Percentiles rank a stretch among this genome's conserved stretches.
phyloP scores from a whole-genome alignment of 345 rosid species.

The Populus davidiana region DNA sequence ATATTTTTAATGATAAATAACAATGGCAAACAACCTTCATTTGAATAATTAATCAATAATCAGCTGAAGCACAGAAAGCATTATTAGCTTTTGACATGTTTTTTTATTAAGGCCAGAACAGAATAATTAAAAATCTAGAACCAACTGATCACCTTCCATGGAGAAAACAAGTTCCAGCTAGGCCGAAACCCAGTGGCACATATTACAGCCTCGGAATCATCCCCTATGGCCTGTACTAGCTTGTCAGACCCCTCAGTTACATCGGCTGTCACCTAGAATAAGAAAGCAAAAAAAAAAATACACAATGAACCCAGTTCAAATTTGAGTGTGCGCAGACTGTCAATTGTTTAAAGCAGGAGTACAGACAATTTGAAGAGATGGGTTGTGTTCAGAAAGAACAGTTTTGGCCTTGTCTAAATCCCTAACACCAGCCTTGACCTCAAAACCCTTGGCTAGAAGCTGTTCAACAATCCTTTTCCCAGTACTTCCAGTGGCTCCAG shows the following conservation, averaged over 20 bases:
- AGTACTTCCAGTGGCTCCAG: constrained; percentile 84
- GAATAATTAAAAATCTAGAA: not conserved
- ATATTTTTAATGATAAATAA: too few species aligned
- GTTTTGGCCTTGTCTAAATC: constrained; percentile 68
- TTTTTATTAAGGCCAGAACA: too few species aligned
- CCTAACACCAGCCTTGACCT: constrained; percentile 84
- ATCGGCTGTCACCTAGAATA: constrained; percentile 76
- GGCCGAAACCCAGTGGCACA: constrained; percentile 87
- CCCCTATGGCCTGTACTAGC: constrained; percentile 75
- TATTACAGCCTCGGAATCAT: constrained; percentile 76
- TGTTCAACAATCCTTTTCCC: constrained; percentile 83
- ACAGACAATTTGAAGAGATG: constrained; percentile 72
- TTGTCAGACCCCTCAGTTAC: constrained; percentile 78
- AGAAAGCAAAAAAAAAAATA: not conserved
- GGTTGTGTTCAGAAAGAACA: constrained; percentile 48
- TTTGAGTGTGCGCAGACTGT: not conserved
- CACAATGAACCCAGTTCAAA: constrained; percentile 4
- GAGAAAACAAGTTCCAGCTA: constrained; percentile 74
- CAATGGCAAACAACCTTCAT: too few species aligned
- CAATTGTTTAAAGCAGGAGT: not conserved
- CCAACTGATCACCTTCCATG: constrained; percentile 61
- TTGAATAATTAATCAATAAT: too few species aligned
- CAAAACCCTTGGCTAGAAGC: constrained; percentile 74
- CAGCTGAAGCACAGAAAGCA: not conserved
- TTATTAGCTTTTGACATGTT: too few species aligned